Evolutionary conservation across 495 filamentous ascomycete species (phyloP), one percentile per base, ranked within the genome.

Genomic region (Trichoderma reesei): DNA sequence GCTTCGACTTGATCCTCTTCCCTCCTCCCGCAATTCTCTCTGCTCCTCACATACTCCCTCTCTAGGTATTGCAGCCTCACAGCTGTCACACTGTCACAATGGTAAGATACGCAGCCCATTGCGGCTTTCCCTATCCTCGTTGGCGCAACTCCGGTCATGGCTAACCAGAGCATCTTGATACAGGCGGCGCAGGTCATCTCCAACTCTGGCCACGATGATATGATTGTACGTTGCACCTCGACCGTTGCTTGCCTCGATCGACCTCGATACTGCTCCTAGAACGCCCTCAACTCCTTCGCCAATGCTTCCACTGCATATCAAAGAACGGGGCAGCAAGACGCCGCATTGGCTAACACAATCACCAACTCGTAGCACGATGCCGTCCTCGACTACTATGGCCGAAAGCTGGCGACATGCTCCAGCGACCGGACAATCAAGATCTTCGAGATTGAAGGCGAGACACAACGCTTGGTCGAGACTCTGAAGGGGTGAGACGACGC

Each of bases 371-470:
- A 97, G 93, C 94, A 98, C 71, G 94, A 98, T 85, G 94, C 93
- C 63, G 91, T 92, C 63, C 87, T 99, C 67, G 95, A 99, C 75
- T 98, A 98, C 78, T 99, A 98, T 76, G 94, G 94, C 69, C 88
- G 94, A 66, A 87, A 93, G 68, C 86, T 99, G 70, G 94, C 94
- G 66, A 99, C 94, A 69, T 98, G 94, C 76, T 96, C 92, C 26
- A 96, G 92, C 63, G 94, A 99, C 76, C 91, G 91, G 74, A 98
- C 93, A 60, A 95, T 99, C 80, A 98, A 97, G 79, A 96, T 99
- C 73, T 99, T 97, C 71, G 94, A 98, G 79, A 88, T 98, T 61
- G 94, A 98, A 75, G 91, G 92, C 67, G 91, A 96, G 71, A 84
- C 88, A 68, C 94, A 99, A 76, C 83, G 90, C 60, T 78, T 98